Evolutionary conservation across 768 basidiomycete genomes (phyloP).

Genomic region (Calocera cornea): DNA sequence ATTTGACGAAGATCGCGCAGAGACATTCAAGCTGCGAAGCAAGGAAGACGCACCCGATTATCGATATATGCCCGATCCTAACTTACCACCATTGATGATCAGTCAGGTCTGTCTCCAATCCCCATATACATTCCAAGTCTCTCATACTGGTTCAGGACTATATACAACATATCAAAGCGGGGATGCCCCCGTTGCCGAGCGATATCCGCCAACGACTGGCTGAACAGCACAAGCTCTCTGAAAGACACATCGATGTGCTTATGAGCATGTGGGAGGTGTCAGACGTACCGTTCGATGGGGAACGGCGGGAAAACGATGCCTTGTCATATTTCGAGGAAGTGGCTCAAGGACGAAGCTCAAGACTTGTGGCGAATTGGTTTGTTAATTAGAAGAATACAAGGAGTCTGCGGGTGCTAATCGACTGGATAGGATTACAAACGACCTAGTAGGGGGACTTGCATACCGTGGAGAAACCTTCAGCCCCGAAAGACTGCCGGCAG

Average conservation of each 20-base stretch:
- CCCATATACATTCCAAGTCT: constrained; percentile 1
- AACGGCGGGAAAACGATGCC: constrained; percentile 33
- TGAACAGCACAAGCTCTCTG: constrained; percentile 36
- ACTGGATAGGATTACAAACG: constrained; percentile 64
- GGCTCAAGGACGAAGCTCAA: constrained; percentile 43
- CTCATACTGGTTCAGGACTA: constrained; percentile 37
- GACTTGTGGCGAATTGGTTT: constrained; percentile 74
- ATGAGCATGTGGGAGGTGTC: constrained; percentile 54
- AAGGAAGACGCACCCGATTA: constrained; percentile 96
- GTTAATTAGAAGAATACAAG: too few species aligned
- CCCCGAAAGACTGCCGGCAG: constrained; percentile 44
- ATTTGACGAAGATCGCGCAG: constrained; percentile 66
- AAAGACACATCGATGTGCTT: constrained; percentile 60
- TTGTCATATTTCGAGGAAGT: constrained; percentile 75
- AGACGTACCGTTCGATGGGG: constrained; percentile 52
- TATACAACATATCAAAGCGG: constrained; percentile 36
- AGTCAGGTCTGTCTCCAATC: constrained; percentile 4
- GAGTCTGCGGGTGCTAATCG: too few species aligned
- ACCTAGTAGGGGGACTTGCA: constrained; percentile 66
- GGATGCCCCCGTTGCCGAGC: constrained; percentile 67
- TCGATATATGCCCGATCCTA: constrained; percentile 95
- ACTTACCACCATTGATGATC: constrained; percentile 61
- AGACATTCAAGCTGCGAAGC: constrained; percentile 68
- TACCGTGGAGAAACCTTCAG: constrained; percentile 41
- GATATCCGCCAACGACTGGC: constrained; percentile 44